Evolutionary conservation across 306 rosid genomes (phyloP).

Genomic region (Parietaria judaica): DNA sequence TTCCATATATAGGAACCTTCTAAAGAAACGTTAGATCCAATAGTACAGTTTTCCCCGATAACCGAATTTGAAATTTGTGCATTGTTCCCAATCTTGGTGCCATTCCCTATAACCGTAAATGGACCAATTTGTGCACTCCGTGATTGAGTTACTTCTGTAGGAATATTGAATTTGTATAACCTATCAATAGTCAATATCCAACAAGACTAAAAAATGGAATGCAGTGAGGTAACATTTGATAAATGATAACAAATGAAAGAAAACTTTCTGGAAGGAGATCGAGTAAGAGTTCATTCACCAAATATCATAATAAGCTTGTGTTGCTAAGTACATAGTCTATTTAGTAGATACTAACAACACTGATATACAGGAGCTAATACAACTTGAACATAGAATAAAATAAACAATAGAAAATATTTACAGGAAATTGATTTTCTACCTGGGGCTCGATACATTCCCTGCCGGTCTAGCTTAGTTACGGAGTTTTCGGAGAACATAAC

Average conservation of each 20-base stretch:
- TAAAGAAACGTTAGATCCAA: conserved; percentile 76
- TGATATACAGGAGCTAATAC: no score
- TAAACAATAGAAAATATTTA: not conserved
- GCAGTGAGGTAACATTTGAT: no score
- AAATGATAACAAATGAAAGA: no score
- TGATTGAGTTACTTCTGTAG: conserved; percentile 64
- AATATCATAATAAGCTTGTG: no score
- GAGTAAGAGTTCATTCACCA: no score
- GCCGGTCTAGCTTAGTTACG: conserved; percentile 67
- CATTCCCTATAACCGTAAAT: conserved; percentile 72
- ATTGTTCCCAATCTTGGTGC: conserved; percentile 67
- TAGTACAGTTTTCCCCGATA: conserved; percentile 74
- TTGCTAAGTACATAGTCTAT: no score
- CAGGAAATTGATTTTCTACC: conserved; percentile 39
- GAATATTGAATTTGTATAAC: conserved; percentile 20
- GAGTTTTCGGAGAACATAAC: conserved; percentile 64
- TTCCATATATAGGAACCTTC: conserved; percentile 90
- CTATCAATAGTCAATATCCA: not conserved
- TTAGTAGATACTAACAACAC: no score
- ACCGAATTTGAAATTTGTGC: conserved; percentile 65
- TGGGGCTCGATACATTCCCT: conserved; percentile 82
- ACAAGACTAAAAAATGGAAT: not conserved
- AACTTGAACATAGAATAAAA: no score
- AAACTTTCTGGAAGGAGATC: no score
- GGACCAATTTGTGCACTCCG: conserved; percentile 82